Conservation (phyloP, 2,329 filamentous ascomycete species). For the Colletotrichum aenigma region DNA sequence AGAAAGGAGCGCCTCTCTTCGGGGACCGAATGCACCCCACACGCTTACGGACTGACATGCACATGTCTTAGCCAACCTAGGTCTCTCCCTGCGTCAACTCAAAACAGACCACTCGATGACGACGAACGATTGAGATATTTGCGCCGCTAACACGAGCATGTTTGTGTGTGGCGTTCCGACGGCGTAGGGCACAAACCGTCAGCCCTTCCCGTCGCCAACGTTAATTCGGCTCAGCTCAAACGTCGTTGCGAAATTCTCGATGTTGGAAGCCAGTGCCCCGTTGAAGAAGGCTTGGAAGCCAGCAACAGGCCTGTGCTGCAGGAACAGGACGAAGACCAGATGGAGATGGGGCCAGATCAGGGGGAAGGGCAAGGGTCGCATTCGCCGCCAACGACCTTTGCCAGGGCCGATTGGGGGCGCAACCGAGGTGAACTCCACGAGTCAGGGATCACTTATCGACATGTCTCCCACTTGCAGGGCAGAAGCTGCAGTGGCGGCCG, state of each 20-base stretch:
- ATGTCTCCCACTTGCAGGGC: background rate
- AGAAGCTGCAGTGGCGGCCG: background rate
- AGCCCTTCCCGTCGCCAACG: background rate
- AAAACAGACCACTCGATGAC: background rate
- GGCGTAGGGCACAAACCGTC: background rate
- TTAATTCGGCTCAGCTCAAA: background rate
- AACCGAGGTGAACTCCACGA: background rate
- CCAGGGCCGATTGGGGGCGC: background rate
- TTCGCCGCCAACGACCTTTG: background rate
- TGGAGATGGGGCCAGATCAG: background rate
- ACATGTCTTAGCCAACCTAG: background rate
- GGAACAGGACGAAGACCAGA: background rate
- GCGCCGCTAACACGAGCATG: background rate
- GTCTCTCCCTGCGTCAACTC: background rate
- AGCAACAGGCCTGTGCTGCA: constrained; percentile 4
- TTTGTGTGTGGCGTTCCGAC: background rate
- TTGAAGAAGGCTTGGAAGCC: background rate
- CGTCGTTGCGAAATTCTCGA: background rate
- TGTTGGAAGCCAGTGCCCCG: background rate
- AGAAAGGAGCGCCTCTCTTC: background rate
- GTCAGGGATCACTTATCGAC: background rate
- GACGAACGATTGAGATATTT: background rate
- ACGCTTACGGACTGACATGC: background rate
- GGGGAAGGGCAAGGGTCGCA: background rate
- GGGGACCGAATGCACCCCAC: background rate